Percentiles rank a stretch among this genome's conserved stretches.
phyloP scores from a whole-genome alignment of 768 basidiomycete genomes.

The Vararia minispora region DNA sequence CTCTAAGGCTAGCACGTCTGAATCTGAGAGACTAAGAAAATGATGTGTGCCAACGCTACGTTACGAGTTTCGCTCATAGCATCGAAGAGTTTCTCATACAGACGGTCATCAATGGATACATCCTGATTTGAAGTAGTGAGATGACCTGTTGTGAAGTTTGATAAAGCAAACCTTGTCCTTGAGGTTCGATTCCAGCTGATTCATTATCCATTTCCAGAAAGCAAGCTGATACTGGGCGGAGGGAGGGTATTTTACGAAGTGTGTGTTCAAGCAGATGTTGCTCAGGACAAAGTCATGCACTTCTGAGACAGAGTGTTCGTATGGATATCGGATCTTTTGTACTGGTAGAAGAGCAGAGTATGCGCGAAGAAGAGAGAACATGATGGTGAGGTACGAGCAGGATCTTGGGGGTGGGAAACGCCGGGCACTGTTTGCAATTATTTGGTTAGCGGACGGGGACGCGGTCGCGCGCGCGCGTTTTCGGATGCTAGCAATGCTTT shows the following conservation, averaged over 20 bases:
- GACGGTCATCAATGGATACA: slow-evolving; percentile 49
- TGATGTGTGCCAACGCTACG: too few species aligned
- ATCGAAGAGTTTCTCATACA: slow-evolving; percentile 49
- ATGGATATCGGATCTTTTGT: slow-evolving; percentile 31
- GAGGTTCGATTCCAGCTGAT: slow-evolving; percentile 35
- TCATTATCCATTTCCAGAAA: slow-evolving; percentile 70
- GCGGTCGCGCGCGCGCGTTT: too few species aligned
- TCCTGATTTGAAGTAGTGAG: slow-evolving; percentile 26
- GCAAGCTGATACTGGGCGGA: slow-evolving; percentile 46
- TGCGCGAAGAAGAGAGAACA: slow-evolving; percentile 35
- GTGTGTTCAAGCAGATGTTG: slow-evolving; percentile 37
- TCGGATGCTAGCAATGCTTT: too few species aligned
- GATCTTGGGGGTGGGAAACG: slow-evolving; percentile 12
- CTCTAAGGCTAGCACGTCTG: slow-evolving; percentile 8
- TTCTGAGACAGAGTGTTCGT: slow-evolving; percentile 22
- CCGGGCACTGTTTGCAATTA: slow-evolving; percentile 5
- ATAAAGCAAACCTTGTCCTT: slow-evolving; percentile 27
- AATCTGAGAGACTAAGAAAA: slow-evolving; percentile 1
- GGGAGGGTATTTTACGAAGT: slow-evolving; percentile 50
- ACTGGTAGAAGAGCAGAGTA: slow-evolving; percentile 44
- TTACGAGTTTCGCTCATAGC: slow-evolving; percentile 21
- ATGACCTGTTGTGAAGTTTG: slow-evolving; percentile 1
- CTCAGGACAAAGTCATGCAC: slow-evolving; percentile 47
- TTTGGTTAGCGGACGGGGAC: slow-evolving; percentile 4
- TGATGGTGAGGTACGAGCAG: not conserved